phyloP scores from a whole-genome alignment of 106 monocot species.

The Dendrobium huoshanense region DNA sequence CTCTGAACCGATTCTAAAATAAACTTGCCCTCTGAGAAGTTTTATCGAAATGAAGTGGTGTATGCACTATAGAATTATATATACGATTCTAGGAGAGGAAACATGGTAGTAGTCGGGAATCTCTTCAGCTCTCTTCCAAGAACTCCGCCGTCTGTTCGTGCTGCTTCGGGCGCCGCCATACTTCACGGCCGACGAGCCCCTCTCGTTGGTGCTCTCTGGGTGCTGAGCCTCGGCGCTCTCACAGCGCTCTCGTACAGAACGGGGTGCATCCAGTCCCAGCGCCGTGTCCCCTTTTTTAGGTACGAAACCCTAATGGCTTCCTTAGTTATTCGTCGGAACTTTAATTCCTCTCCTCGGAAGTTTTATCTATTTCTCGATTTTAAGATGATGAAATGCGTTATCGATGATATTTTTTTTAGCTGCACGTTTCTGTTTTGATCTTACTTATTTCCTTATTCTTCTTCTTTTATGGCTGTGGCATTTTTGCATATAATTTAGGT shows the following conservation, averaged over 20 bases:
- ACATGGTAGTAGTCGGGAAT: not conserved
- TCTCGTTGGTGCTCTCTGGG: slow-evolving; percentile 42
- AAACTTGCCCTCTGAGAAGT: too few species aligned
- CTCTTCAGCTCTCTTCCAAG: not conserved
- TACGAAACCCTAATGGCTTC: slow-evolving; percentile 5
- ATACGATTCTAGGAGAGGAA: not conserved
- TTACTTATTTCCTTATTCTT: too few species aligned
- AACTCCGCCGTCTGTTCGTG: not conserved
- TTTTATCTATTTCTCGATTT: too few species aligned
- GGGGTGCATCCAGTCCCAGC: slow-evolving; percentile 41
- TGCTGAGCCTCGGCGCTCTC: slow-evolving; percentile 58
- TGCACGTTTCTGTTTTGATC: too few species aligned
- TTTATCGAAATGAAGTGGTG: too few species aligned
- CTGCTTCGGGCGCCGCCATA: not conserved
- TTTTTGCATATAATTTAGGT: too few species aligned
- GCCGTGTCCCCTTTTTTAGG: slow-evolving; percentile 22
- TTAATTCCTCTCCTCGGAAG: not conserved
- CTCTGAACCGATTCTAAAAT: too few species aligned
- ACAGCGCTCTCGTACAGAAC: slow-evolving; percentile 47
- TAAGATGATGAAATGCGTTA: too few species aligned
- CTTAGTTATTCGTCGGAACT: not conserved
- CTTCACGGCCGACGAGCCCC: slow-evolving; percentile 27
- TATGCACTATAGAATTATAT: not conserved
- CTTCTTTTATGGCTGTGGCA: too few species aligned
- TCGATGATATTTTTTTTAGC: too few species aligned